Conservation (phyloP, 495 filamentous ascomycete genomes). For the Xylaria curta region DNA sequence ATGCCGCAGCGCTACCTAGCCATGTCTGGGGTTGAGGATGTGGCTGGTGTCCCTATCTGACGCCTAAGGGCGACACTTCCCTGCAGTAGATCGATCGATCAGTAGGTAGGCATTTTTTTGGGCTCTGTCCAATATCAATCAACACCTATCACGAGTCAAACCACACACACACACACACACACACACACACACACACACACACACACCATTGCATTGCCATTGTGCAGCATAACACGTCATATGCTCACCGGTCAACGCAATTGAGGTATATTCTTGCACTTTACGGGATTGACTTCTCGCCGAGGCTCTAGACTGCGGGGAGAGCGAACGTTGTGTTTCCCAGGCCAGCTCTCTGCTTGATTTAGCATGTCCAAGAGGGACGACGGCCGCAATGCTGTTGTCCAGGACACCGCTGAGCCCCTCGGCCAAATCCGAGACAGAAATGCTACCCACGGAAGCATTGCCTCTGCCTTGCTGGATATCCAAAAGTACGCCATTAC, state of each 20-base stretch:
- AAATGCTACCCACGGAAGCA: constrained; percentile 25
- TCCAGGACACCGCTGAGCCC: constrained; percentile 38
- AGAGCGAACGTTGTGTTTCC: constrained; percentile 9
- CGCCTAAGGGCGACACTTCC: too few relatives aligned
- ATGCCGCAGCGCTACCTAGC: background rate
- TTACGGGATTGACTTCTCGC: background rate
- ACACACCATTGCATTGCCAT: background rate
- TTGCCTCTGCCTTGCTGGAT: constrained; percentile 36
- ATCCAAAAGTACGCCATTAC: constrained; percentile 35
- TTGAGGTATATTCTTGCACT: constrained; percentile 17
- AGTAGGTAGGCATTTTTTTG: background rate
- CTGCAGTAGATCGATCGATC: background rate
- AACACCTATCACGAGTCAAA: background rate
- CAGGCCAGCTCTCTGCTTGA: constrained; percentile 13
- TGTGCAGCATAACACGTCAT: constrained; percentile 20
- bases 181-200: too few relatives aligned
- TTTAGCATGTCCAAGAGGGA: constrained; percentile 37
- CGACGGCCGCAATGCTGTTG: constrained; percentile 31
- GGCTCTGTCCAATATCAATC: background rate
- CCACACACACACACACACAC: too few relatives aligned
- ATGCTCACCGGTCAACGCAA: background rate
- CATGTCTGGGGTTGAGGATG: background rate
- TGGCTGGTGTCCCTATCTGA: background rate
- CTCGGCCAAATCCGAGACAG: constrained; percentile 39
- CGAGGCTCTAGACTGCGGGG: background rate